A percentile compares a stretch with the other conserved stretches of the same genome.
Evolutionary conservation across 169 alveolate species (phyloP).

Genomic region (Eimeria maxima): DNA sequence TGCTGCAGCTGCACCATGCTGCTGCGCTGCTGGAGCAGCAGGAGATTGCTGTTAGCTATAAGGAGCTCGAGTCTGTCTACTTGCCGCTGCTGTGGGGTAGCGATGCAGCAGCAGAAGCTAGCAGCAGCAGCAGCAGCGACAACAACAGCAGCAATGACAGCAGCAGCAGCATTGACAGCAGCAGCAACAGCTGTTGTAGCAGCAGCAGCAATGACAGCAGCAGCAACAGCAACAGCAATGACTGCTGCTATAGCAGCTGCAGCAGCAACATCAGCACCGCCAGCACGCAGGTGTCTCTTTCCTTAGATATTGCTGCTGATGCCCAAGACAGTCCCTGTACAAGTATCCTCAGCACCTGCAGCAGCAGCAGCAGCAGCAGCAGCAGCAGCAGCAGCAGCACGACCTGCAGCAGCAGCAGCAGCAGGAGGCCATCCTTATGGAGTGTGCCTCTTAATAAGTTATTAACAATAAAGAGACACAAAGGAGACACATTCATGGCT

Average conservation of each 20-base stretch:
- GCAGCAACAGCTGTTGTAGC: slow-evolving; percentile 11
- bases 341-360: not conserved
- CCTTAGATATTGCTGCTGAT: too few species aligned
- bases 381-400: slow-evolving; percentile 16
- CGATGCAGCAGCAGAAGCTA: too few species aligned
- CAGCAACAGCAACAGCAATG: not conserved
- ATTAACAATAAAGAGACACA: not conserved
- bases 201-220: not conserved
- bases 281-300: too few species aligned
- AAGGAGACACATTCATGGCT: not conserved
- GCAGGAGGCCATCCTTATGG: not conserved
- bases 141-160: not conserved
- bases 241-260: slow-evolving; percentile 13
- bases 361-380: not conserved
- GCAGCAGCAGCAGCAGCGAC: slow-evolving; percentile 42
- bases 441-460: not conserved
- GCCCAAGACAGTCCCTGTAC: too few species aligned
- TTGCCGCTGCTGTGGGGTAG: slow-evolving; percentile 15
- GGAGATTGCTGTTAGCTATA: not conserved
- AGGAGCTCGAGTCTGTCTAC: slow-evolving; percentile 27
- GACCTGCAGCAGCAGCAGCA: slow-evolving; percentile 27
- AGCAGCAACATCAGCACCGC: not conserved
- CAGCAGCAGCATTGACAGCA: not conserved
- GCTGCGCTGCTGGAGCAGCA: slow-evolving; percentile 53
- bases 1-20: slow-evolving; percentile 58